Percentiles rank a stretch among this genome's conserved stretches.
These are phyloP conservation scores for Alternaria dauci DNA, from an alignment of 2,329 filamentous ascomycete species.

Conservation along the genomic window DNA sequence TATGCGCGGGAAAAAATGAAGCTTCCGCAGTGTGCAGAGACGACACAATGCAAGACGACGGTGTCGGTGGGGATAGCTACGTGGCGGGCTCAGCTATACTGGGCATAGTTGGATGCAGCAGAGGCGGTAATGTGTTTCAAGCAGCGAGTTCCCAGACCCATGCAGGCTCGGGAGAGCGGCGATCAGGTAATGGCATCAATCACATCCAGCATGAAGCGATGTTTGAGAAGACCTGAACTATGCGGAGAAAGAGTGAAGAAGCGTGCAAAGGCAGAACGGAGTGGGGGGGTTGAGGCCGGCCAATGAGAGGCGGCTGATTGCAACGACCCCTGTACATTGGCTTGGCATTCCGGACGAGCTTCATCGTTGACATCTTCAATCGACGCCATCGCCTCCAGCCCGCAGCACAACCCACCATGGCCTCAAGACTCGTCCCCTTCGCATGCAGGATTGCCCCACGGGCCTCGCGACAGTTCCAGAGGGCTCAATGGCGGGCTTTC, in stretches of 20 bases:
- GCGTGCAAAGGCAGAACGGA: neutral
- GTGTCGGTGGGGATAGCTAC: conserved; percentile 19
- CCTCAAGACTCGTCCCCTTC: conserved; percentile 80
- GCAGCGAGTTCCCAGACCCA: conserved; percentile 7
- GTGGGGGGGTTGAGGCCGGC: conserved; percentile 8
- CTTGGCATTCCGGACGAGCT: conserved; percentile 22
- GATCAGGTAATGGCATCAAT: conserved; percentile 5
- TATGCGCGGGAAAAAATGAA: conserved; percentile 11
- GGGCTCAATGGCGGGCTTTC: conserved; percentile 75
- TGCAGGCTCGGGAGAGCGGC: conserved; percentile 9
- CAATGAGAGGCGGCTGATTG: conserved; percentile 20
- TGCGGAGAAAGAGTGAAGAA: conserved; percentile 1
- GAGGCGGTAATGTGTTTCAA: conserved; percentile 8
- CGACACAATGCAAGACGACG: conserved; percentile 5
- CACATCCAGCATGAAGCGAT: conserved; percentile 1
- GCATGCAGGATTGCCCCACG: conserved; percentile 74
- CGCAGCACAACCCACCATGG: conserved; percentile 65
- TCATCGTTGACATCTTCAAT: conserved; percentile 34
- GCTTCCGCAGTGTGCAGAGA: conserved; percentile 8
- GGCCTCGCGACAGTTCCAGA: conserved; percentile 68
- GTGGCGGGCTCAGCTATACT: conserved; percentile 17
- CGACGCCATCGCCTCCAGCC: conserved; percentile 35
- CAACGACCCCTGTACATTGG: conserved; percentile 24
- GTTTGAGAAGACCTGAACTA: conserved; percentile 2
- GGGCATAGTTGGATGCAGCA: conserved; percentile 15